phyloP scores from a whole-genome alignment of 1,284 basidiomycete genomes.

The Thecaphora thlaspeos region DNA sequence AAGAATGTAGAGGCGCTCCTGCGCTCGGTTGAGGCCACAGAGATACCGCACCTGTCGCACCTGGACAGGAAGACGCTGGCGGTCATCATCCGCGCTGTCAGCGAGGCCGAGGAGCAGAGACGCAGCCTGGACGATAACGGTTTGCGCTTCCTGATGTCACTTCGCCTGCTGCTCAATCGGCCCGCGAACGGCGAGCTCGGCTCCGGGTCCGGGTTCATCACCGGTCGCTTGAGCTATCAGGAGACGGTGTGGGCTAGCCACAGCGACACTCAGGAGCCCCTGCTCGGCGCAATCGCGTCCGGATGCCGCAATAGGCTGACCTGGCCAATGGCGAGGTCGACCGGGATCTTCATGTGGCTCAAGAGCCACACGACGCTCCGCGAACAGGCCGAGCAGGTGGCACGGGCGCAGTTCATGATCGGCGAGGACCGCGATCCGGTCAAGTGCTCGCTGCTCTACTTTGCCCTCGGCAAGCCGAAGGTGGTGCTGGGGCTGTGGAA shows the following conservation, averaged over 20 bases:
- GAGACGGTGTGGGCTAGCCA: constrained; percentile 95
- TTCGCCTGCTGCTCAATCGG: constrained; percentile 21
- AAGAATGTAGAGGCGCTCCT: constrained; percentile 10
- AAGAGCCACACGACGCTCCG: constrained; percentile 65
- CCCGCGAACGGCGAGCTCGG: constrained; percentile 53
- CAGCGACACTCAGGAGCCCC: constrained; percentile 82
- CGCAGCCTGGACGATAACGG: constrained; percentile 84
- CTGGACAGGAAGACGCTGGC: constrained; percentile 77
- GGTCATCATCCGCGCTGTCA: constrained; percentile 76
- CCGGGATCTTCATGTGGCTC: constrained; percentile 87
- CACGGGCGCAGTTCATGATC: constrained; percentile 85
- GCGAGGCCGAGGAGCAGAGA: constrained; percentile 86
- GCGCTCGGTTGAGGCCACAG: constrained; percentile 64
- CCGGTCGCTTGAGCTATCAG: constrained; percentile 72
- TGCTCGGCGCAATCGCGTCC: constrained; percentile 70
- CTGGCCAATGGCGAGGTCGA: constrained; percentile 80
- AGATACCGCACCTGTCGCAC: constrained; percentile 70
- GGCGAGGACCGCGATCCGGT: constrained; percentile 71
- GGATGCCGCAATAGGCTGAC: constrained; percentile 78
- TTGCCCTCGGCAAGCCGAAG: constrained; percentile 86
- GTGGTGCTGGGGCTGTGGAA: constrained; percentile 92
- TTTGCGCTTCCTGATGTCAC: constrained; percentile 58
- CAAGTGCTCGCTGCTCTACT: constrained; percentile 85
- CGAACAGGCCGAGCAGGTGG: constrained; percentile 79
- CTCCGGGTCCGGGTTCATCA: no score